Conservation (phyloP, 106 monocot species). For the Apostasia shenzhenica region DNA sequence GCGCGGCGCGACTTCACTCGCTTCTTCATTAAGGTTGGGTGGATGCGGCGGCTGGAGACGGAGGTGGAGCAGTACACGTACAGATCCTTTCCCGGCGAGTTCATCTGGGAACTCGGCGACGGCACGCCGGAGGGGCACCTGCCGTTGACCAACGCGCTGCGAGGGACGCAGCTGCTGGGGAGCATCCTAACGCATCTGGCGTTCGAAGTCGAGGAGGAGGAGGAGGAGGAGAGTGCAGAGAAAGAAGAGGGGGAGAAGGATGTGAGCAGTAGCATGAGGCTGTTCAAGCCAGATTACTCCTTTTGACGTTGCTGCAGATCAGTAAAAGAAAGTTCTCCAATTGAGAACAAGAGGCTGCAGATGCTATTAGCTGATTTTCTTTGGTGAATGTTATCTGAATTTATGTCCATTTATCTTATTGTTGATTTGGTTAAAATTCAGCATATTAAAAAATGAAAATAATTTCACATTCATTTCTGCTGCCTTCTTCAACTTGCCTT, state of each 20-base stretch:
- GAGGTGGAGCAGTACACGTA: slow-evolving; percentile 88
- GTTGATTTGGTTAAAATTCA: too few relatives aligned
- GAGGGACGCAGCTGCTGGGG: slow-evolving; percentile 78
- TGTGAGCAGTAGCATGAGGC: slow-evolving; percentile 7
- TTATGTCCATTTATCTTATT: too few relatives aligned
- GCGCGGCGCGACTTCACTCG: slow-evolving; percentile 62
- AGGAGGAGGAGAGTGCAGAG: slow-evolving; percentile 11
- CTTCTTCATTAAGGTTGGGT: slow-evolving; percentile 79
- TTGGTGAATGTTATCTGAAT: too few relatives aligned
- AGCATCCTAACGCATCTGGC: slow-evolving; percentile 76
- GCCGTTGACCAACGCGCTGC: slow-evolving; percentile 87
- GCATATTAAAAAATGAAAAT: too few relatives aligned
- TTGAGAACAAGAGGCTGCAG: too few relatives aligned
- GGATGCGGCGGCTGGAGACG: slow-evolving; percentile 90
- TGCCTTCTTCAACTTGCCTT: too few relatives aligned
- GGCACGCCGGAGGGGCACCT: slow-evolving; percentile 80
- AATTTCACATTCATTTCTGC: too few relatives aligned
- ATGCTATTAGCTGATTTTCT: too few relatives aligned
- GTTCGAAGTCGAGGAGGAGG: slow-evolving; percentile 28
- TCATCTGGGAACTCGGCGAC: slow-evolving; percentile 68
- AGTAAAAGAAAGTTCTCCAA: too few relatives aligned
- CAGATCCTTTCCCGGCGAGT: slow-evolving; percentile 73
- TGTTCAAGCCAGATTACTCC: slow-evolving; percentile 74
- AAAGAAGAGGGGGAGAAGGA: slow-evolving; percentile 19
- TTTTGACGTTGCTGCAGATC: slow-evolving; percentile 30